phyloP scores from a whole-genome alignment of 805 yeast genomes.

The Starmerella powellii region DNA sequence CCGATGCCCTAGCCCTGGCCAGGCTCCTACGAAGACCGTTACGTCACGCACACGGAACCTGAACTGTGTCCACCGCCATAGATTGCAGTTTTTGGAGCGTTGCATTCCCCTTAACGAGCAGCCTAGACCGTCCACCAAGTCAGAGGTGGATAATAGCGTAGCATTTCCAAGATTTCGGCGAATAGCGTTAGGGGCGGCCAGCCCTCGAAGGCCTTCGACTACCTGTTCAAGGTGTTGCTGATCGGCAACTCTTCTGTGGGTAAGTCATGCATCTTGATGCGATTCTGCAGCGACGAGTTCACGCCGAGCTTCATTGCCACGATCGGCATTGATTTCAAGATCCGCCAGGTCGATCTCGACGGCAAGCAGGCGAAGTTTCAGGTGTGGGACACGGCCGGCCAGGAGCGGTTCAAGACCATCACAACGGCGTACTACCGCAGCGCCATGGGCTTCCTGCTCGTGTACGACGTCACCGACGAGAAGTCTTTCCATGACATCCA shows the following conservation, averaged over 20 bases:
- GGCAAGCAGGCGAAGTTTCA: constrained; percentile 90
- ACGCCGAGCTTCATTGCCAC: constrained; percentile 95
- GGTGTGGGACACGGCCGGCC: constrained; percentile 99
- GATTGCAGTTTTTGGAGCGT: no score
- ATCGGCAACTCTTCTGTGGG: constrained; percentile 76
- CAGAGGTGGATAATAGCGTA: neutral
- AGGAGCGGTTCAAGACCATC: constrained; percentile 94
- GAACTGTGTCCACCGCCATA: no score
- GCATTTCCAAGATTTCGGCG: constrained; percentile 9
- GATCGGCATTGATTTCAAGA: constrained; percentile 95
- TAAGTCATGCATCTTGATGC: constrained; percentile 64
- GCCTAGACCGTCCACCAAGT: no score
- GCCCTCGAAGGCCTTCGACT: constrained; percentile 18
- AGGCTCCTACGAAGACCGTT: no score
- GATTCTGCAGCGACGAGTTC: constrained; percentile 94
- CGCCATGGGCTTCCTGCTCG: constrained; percentile 94
- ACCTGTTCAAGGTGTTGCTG: constrained; percentile 73
- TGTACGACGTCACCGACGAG: constrained; percentile 95
- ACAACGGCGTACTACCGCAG: constrained; percentile 97
- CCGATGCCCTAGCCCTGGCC: no score
- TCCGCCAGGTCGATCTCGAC: constrained; percentile 86
- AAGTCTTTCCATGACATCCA: constrained; percentile 85
- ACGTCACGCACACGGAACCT: no score
- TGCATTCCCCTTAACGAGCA: no score
- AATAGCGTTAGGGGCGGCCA: constrained; percentile 10